Evolutionary conservation across 2,329 filamentous ascomycete species (phyloP).

Genomic region (Onygenales sp.): DNA sequence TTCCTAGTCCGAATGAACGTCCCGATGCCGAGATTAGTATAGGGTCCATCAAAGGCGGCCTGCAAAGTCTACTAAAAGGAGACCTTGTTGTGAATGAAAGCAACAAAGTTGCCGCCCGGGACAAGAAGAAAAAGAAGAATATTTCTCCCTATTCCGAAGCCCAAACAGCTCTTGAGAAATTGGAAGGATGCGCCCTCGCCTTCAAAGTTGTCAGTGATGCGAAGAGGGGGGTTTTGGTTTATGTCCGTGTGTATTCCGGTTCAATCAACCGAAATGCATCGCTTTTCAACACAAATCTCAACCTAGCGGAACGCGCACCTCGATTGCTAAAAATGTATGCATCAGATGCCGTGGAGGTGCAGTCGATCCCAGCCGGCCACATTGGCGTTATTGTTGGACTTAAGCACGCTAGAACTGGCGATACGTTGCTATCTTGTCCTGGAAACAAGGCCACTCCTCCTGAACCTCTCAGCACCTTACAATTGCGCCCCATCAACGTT

Average conservation of each 20-base stretch:
- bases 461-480: constrained; percentile 60
- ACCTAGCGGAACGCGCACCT: constrained; percentile 68
- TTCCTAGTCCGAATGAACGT: constrained; percentile 72
- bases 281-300: constrained; percentile 80
- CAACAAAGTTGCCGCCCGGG: constrained; percentile 23
- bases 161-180: constrained; percentile 42
- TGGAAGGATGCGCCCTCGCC: constrained; percentile 59
- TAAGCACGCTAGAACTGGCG: constrained; percentile 85
- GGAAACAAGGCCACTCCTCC: constrained; percentile 56
- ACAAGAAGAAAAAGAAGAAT: constrained; percentile 34
- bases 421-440: constrained; percentile 72
- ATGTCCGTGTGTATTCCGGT: constrained; percentile 85
- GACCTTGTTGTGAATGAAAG: constrained; percentile 31
- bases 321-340: constrained; percentile 84
- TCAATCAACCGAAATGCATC: constrained; percentile 61
- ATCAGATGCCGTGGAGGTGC: constrained; percentile 74
- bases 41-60: constrained; percentile 46
- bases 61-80: constrained; percentile 41
- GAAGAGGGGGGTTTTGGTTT: constrained; percentile 78
- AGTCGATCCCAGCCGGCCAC: constrained; percentile 71
- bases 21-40: constrained; percentile 70
- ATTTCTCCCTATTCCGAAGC: constrained; percentile 37
- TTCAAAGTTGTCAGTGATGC: constrained; percentile 94
- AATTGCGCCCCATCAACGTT: constrained; percentile 78
- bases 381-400: constrained; percentile 90